Base-by-base conservation (phyloP, 495 filamentous ascomycete species). In the Penicillium silybi region DNA sequence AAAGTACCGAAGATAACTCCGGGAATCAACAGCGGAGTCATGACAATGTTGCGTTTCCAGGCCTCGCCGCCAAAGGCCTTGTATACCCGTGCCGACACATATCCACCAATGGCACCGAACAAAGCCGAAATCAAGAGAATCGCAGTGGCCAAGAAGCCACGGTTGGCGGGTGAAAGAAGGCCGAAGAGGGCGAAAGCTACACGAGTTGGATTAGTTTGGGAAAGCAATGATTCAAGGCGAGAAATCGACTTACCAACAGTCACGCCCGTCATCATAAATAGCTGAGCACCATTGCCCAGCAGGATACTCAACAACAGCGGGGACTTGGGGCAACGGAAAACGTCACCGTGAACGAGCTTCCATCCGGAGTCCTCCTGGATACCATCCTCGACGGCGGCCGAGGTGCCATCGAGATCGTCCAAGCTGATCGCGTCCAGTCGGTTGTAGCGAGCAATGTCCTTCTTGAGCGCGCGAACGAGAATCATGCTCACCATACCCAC, bases 281-380 rank as follows among this genome's bases (percentile, higher is more conserved):
- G 80, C 70, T 98, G 93, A 34, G 90, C 88, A 20, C 93, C 93
- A 64, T 93, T 97, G 29, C 93, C 93, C 43, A 97, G 79, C 61
- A 98, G 79, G 13, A 98, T 76, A 64, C 90, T 89, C 18, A 98
- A 79, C 6, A 96, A 74, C 39, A 98, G 77, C 1, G 91, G 87
- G 47, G 88, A 83, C 50, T 82, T 80, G 5, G 93, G 93, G 10
- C 89, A 83, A 38, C 93, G 84, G 78, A 98, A 98, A 37, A 98
- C 92, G 69, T 98, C 93, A 40, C 93, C 93, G 60, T 98, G 93
- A 0, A 98, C 92, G 40, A 98, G 75, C 72, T 98, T 98, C 93
- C 93, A 98, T 34, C 93, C 93, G 5, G 90, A 96, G 68, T 98
- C 93, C 66, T 98, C 93, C 64, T 96, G 91, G 1, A 97, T 88